A percentile compares a stretch with the other conserved stretches of the same genome.
Evolutionary conservation across 2,329 filamentous ascomycete genomes (phyloP).

Genomic region (Nemania sp.): DNA sequence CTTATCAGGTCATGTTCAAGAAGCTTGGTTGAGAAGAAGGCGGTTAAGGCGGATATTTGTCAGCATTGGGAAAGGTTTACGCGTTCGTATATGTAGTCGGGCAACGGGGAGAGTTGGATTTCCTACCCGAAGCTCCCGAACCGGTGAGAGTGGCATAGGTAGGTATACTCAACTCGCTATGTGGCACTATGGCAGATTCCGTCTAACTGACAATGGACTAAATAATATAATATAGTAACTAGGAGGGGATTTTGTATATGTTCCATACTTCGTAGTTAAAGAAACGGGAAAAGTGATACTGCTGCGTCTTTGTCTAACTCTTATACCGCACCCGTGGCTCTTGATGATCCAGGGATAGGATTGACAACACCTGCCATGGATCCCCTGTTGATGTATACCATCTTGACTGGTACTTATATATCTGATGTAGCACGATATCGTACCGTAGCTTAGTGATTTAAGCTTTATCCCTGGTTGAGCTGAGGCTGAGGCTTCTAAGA

Average conservation of each 20-base stretch:
- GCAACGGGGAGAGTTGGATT: not conserved
- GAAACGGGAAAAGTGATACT: too few species aligned
- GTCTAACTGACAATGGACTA: not conserved
- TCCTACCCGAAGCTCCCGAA: not conserved
- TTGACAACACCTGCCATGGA: conserved; percentile 35
- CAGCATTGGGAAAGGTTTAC: conserved; percentile 2
- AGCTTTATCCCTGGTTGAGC: conserved; percentile 12
- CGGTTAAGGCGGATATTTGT: conserved; percentile 12
- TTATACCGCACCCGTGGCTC: too few species aligned
- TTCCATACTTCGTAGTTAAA: not conserved
- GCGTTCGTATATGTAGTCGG: not conserved
- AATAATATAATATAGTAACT: not conserved
- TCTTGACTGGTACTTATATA: conserved; percentile 14
- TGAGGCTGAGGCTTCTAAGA: conserved; percentile 20
- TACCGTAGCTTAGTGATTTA: not conserved
- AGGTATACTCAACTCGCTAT: not conserved
- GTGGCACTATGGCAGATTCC: not conserved
- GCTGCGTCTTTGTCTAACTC: not conserved
- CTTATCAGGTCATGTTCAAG: not conserved
- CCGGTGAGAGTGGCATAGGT: conserved; percentile 7
- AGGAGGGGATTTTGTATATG: not conserved
- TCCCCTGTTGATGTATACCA: conserved; percentile 26
- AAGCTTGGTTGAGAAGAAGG: not conserved
- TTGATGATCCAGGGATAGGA: conserved; percentile 4
- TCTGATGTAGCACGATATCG: not conserved